These are phyloP conservation scores for Larix kaempferi DNA, from an alignment of 75 land plant genomes.

Conservation along the genomic window DNA sequence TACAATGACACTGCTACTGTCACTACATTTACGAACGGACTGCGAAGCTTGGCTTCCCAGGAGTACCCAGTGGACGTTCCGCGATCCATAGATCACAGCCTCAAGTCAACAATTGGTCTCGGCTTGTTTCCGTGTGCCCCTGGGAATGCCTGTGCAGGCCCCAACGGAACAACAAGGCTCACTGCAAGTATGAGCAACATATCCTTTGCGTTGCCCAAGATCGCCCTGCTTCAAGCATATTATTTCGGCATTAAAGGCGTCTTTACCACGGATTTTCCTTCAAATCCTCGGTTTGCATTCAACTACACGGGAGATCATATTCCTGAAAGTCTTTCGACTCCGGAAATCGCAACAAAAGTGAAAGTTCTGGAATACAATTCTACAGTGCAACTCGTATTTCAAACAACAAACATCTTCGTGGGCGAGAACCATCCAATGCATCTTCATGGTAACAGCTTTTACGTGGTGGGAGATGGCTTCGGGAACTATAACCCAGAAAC, in stretches of 20 bases:
- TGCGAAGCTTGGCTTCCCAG: neutral
- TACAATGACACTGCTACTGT: too few relatives aligned
- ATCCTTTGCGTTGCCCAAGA: conserved; percentile 37
- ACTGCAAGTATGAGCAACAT: conserved; percentile 46
- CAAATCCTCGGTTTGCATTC: conserved; percentile 17
- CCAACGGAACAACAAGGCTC: conserved; percentile 32
- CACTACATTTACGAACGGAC: neutral
- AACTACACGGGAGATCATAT: conserved; percentile 21
- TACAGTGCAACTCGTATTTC: conserved; percentile 31
- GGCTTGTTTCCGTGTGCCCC: neutral
- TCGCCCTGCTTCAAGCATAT: conserved; percentile 33
- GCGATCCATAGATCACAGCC: neutral
- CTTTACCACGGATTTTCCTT: conserved; percentile 27
- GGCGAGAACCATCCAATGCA: conserved; percentile 35
- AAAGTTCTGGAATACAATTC: conserved; percentile 15
- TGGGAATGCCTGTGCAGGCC: neutral
- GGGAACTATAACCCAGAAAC: conserved; percentile 38
- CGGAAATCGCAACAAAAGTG: conserved; percentile 16
- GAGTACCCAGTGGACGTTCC: neutral
- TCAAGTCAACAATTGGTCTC: neutral
- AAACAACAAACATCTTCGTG: conserved; percentile 23
- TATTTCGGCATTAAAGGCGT: conserved; percentile 20
- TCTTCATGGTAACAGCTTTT: conserved; percentile 35
- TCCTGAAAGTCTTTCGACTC: conserved; percentile 10
- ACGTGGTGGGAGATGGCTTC: conserved; percentile 30